Base-by-base conservation (phyloP, 176 grass and related monocot species). In the Rhynchospora tenuis region DNA sequence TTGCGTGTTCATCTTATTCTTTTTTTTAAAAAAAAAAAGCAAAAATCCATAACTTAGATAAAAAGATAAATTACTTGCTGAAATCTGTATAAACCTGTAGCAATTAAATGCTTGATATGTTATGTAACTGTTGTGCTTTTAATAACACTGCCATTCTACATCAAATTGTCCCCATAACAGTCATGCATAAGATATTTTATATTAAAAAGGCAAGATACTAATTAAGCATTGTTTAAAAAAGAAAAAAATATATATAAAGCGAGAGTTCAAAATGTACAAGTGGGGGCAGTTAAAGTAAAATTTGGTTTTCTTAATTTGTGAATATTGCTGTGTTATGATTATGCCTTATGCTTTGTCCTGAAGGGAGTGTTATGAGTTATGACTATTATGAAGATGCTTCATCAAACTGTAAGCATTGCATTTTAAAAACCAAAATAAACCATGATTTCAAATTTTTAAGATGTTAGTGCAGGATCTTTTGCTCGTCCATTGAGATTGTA, bases 281-380 rank as follows among this genome's bases (percentile, higher is more conserved):
- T 15, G 20, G 45, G 42, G 6, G 13, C 6, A 15, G 14, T 29
- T 75, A 31, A 76, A 76, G 48, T 52, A 12, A 54, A 55, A 2
- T 47, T 55, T 51, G 47, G 8, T 76, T 45, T 29, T 11, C 73
- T 56, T 56, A 56, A 77, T 56, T 56, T 77, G 6, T 74, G 46
- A 52, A 54, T 45, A 42, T 74, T 16, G 33, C 10, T 54, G 10
- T 76, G 24, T 31, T 51, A 54, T 77, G 48, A 77, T 77, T 77
- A 56, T 77, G 22, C 51, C 45, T 24, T 31, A 77, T 82, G 80
- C 80, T 82, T 82, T 67, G 80, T 62, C 45, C 19, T 48, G 10
- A 82, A 82, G 80, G 80, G 46, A 67, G 31, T 8, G 20, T 75
- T 54, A 51, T 56, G 73, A 24, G 20, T 75, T 54, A 51, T 56